phyloP scores from a whole-genome alignment of 2,329 filamentous ascomycete genomes.

The Didymellaceae sp. region DNA sequence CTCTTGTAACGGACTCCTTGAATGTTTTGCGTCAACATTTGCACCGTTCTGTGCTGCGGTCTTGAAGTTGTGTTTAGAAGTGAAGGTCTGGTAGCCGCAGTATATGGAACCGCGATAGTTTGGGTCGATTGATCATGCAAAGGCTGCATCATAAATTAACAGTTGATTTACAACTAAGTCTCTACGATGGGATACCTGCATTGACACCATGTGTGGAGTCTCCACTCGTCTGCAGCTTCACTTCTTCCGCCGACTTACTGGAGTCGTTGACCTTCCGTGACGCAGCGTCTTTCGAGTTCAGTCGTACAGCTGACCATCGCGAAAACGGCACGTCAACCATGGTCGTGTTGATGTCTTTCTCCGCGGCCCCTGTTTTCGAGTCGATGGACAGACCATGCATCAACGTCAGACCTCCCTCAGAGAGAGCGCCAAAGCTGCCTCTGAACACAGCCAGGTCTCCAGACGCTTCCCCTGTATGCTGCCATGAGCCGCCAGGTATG shows the following conservation, averaged over 20 bases:
- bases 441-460: constrained; percentile 28
- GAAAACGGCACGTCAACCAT: constrained; percentile 60
- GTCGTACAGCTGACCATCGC: constrained; percentile 33
- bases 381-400: constrained; percentile 14
- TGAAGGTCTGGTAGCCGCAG: background rate
- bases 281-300: background rate
- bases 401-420: constrained; percentile 59
- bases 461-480: constrained; percentile 16
- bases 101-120: background rate
- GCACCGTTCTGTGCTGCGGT: background rate
- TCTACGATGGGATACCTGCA: constrained; percentile 7
- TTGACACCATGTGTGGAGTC: background rate
- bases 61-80: background rate
- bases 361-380: background rate
- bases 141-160: constrained; percentile 9
- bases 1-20: background rate
- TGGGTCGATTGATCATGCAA: background rate
- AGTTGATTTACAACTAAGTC: background rate
- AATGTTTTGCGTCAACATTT: background rate
- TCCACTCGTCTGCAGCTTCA: background rate
- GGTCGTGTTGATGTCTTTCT: constrained; percentile 31
- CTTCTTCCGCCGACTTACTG: too few relatives aligned
- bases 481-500: constrained; percentile 33
- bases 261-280: too few relatives aligned
- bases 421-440: constrained; percentile 67